A percentile compares a stretch with the other conserved stretches of the same genome.
These are phyloP conservation scores for Apophysomyces sp. DNA, from an alignment of 371 early-diverging fungal genomes.

Conservation along the genomic window DNA sequence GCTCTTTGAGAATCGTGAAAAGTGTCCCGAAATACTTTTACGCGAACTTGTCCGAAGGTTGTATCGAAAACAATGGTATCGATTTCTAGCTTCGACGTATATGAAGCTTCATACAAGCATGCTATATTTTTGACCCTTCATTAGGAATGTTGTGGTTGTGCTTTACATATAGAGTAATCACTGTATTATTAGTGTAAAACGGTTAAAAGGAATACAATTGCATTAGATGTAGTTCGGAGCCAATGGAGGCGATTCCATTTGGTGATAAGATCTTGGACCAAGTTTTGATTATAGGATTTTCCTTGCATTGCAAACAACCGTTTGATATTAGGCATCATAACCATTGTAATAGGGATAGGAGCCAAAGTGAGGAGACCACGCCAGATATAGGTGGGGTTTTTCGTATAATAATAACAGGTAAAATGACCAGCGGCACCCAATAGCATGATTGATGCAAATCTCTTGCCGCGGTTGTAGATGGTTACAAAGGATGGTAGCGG, in stretches of 20 bases:
- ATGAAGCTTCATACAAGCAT: too few species aligned
- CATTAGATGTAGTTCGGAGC: background rate
- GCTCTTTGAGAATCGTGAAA: too few species aligned
- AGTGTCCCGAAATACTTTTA: too few species aligned
- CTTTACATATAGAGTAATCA: too few species aligned
- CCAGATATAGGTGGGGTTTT: background rate
- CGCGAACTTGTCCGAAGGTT: too few species aligned
- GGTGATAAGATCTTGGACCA: background rate
- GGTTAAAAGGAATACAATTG: too few species aligned
- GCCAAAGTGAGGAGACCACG: background rate
- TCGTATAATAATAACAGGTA: constrained; percentile 4
- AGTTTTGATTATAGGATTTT: background rate
- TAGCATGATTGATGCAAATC: background rate
- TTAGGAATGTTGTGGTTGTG: too few species aligned
- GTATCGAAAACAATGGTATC: too few species aligned
- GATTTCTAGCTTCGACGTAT: too few species aligned
- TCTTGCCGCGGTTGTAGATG: background rate
- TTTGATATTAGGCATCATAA: constrained; percentile 9
- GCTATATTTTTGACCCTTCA: too few species aligned
- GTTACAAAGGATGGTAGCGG: constrained; percentile 2
- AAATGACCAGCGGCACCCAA: constrained; percentile 2
- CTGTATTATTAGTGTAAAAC: too few species aligned
- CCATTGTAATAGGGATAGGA: constrained; percentile 1
- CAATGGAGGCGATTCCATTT: constrained; percentile 8
- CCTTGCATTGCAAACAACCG: background rate